A percentile compares a stretch with the other conserved stretches of the same genome.
Conservation (phyloP, 441 rosid genomes). For the Sinapis alba region DNA sequence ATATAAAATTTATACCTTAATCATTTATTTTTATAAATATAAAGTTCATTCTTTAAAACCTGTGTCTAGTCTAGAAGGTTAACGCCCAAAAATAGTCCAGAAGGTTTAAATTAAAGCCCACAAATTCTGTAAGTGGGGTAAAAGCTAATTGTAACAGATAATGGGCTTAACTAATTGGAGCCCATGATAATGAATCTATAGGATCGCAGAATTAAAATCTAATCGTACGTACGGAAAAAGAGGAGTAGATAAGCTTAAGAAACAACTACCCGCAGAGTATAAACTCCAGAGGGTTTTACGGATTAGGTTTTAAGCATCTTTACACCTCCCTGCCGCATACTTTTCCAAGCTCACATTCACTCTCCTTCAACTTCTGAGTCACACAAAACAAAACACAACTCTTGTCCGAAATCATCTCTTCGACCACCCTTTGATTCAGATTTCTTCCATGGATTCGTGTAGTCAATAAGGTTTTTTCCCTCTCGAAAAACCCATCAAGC, state of each 20-base stretch:
- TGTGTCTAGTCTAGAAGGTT: no score
- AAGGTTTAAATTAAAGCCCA: no score
- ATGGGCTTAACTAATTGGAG: no score
- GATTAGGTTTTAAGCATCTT: background rate
- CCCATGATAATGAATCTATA: no score
- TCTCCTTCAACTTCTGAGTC: background rate
- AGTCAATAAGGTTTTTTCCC: conserved; percentile 22
- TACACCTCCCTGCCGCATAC: background rate
- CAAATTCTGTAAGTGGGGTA: no score
- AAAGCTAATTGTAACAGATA: no score
- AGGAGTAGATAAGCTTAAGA: background rate
- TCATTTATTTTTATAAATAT: no score
- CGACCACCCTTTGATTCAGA: background rate
- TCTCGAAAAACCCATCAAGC: conserved; percentile 6
- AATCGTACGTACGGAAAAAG: background rate
- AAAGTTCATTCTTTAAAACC: no score
- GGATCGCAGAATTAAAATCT: background rate
- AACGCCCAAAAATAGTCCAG: no score
- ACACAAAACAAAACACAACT: background rate
- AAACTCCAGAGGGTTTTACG: background rate
- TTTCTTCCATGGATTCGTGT: conserved; percentile 22
- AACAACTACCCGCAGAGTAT: background rate
- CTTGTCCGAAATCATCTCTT: background rate
- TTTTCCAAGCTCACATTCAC: background rate
- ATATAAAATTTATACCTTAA: no score